Percentiles rank a stretch among this genome's conserved stretches.
Evolutionary conservation across 805 yeast species (phyloP).

Genomic region (Debaryomyces maramus): DNA sequence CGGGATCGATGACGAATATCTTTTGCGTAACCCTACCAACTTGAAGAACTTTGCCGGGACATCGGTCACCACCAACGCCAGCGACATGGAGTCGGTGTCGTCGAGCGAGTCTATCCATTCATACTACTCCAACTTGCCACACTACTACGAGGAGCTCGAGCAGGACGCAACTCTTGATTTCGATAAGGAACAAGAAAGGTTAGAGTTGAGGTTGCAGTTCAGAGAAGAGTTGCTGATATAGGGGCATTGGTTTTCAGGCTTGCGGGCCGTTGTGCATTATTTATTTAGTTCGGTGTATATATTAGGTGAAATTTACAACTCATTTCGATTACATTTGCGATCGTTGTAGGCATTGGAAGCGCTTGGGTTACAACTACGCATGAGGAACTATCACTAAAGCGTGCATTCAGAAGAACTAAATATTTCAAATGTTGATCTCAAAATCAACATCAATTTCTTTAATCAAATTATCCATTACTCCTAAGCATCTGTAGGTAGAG

Average conservation of each 20-base stretch:
- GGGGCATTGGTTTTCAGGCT: no score
- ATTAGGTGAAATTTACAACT: no score
- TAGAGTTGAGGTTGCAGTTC: constrained; percentile 39
- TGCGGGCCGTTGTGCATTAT: no score
- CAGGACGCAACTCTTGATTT: constrained; percentile 9
- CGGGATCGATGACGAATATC: constrained; percentile 29
- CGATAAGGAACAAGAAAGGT: constrained; percentile 35
- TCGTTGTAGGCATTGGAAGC: no score
- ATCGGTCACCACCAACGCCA: constrained; percentile 15
- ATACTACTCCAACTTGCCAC: constrained; percentile 13
- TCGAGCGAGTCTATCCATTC: constrained; percentile 26
- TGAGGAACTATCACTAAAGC: no score
- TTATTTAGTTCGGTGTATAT: no score
- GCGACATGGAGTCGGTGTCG: constrained; percentile 19
- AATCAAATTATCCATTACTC: constrained; percentile 56
- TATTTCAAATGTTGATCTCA: constrained; percentile 18
- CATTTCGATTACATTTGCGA: no score
- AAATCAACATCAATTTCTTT: constrained; percentile 43
- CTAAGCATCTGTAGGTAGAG: constrained; percentile 58
- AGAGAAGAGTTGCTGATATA: constrained; percentile 31
- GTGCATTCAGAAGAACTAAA: no score
- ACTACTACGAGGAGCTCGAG: neutral
- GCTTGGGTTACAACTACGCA: no score
- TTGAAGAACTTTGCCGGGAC: constrained; percentile 26
- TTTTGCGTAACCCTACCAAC: constrained; percentile 22